phyloP scores from a whole-genome alignment of 192 early-diverging fungal genomes.

The Thoreauomyces humboldtii region DNA sequence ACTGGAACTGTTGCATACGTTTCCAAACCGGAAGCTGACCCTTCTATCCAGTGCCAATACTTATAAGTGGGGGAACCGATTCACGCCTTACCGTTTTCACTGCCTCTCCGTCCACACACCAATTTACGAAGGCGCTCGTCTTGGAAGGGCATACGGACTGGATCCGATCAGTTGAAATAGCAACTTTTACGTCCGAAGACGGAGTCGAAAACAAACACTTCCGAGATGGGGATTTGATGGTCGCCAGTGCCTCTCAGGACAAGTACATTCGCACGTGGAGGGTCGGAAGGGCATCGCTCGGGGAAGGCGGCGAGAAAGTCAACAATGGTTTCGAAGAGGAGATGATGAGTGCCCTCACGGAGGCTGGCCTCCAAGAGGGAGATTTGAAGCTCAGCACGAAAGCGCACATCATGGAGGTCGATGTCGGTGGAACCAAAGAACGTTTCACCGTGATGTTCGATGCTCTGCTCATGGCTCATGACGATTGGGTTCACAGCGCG shows the following conservation, averaged over 20 bases:
- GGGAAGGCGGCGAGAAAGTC: too few species aligned
- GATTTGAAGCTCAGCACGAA: slow-evolving; percentile 76
- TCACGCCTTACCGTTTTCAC: slow-evolving; percentile 68
- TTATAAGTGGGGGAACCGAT: slow-evolving; percentile 86
- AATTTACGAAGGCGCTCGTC: slow-evolving; percentile 64
- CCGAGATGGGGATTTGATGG: slow-evolving; percentile 72
- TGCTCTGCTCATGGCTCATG: slow-evolving; percentile 90
- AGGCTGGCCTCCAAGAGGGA: slow-evolving; percentile 36
- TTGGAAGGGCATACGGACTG: slow-evolving; percentile 92
- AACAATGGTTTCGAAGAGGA: slow-evolving; percentile 13
- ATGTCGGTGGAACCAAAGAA: slow-evolving; percentile 18
- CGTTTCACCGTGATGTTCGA: slow-evolving; percentile 72
- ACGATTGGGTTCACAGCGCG: slow-evolving; percentile 90
- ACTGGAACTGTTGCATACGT: too few species aligned
- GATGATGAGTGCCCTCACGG: slow-evolving; percentile 40
- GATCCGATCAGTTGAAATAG: slow-evolving; percentile 79
- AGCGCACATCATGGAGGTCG: slow-evolving; percentile 70
- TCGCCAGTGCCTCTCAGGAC: slow-evolving; percentile 90
- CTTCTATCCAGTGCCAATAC: slow-evolving; percentile 47
- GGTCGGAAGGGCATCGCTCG: slow-evolving; percentile 44
- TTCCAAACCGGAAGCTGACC: neutral
- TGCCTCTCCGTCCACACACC: neutral
- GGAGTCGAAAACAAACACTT: slow-evolving; percentile 43
- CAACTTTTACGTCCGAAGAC: slow-evolving; percentile 51
- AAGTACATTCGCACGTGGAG: slow-evolving; percentile 91